These are phyloP conservation scores for Globisporangium rhizosaccharum DNA, from an alignment of 352 stramenopile species.

Conservation along the genomic window DNA sequence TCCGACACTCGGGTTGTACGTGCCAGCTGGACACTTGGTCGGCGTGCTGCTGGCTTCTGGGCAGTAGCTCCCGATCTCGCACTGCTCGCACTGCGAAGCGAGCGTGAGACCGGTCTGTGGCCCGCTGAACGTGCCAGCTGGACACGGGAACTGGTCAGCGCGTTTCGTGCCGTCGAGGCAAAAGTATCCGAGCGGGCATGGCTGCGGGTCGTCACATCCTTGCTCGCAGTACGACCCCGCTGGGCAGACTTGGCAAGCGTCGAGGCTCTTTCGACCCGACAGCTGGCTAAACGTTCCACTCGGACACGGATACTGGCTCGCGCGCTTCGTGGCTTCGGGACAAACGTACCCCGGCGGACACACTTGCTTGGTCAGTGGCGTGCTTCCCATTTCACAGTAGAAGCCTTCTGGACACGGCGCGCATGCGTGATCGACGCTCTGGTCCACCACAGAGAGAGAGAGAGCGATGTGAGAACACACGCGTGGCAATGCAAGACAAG, in stretches of 20 bases:
- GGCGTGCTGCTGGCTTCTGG: constrained; percentile 67
- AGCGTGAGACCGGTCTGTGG: constrained; percentile 40
- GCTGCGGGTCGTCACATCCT: constrained; percentile 32
- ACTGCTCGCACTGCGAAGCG: constrained; percentile 50
- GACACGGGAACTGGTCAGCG: constrained; percentile 77
- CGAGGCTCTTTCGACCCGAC: constrained; percentile 36
- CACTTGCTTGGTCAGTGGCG: constrained; percentile 46
- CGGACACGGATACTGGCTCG: constrained; percentile 76
- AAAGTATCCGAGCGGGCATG: constrained; percentile 80
- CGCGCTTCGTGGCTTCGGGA: constrained; percentile 56
- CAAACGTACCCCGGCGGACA: constrained; percentile 73
- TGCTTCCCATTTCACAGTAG: constrained; percentile 79
- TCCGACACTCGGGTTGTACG: constrained; percentile 59
- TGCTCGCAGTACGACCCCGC: constrained; percentile 60
- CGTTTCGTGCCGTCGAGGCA: constrained; percentile 67
- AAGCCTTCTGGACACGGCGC: constrained; percentile 61
- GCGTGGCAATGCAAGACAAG: background rate
- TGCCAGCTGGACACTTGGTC: constrained; percentile 61
- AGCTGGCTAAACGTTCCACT: constrained; percentile 78
- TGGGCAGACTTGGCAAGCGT: constrained; percentile 55
- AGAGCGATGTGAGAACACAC: background rate
- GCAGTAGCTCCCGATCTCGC: constrained; percentile 76
- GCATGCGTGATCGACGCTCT: constrained; percentile 81
- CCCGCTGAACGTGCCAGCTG: constrained; percentile 81
- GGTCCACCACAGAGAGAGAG: background rate